These are phyloP conservation scores for Gilbertella persicaria DNA, from an alignment of 371 early-diverging fungal species.

Conservation along the genomic window DNA sequence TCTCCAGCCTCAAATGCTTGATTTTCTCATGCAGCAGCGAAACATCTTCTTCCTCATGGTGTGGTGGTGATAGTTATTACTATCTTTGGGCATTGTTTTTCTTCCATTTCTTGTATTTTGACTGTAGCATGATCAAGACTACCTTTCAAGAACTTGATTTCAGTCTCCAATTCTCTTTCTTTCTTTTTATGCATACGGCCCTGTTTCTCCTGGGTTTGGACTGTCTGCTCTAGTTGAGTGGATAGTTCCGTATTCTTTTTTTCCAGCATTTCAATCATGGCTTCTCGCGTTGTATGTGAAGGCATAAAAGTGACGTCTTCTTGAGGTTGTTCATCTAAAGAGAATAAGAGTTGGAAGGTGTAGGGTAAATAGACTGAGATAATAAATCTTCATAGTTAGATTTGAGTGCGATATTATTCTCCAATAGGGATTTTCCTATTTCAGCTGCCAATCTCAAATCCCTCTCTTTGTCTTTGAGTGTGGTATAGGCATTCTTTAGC, in stretches of 20 bases:
- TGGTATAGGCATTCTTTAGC: constrained; percentile 27
- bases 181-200: constrained; percentile 17
- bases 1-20: constrained; percentile 23
- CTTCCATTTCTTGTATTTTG: constrained; percentile 28
- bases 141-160: constrained; percentile 19
- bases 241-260: constrained; percentile 22
- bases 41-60: neutral
- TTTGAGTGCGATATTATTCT: constrained; percentile 46
- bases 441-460: constrained; percentile 51
- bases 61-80: neutral
- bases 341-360: constrained; percentile 18
- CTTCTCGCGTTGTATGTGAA: constrained; percentile 20
- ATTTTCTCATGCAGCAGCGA: constrained; percentile 10
- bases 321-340: constrained; percentile 6
- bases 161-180: constrained; percentile 16
- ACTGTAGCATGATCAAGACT: constrained; percentile 24
- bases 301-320: constrained; percentile 19
- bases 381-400: constrained; percentile 46
- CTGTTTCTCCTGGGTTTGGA: constrained; percentile 11
- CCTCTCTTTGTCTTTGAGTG: constrained; percentile 31
- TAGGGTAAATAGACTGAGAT: constrained; percentile 24
- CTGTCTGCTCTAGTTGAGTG: constrained; percentile 13
- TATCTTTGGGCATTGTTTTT: constrained; percentile 16
- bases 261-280: constrained; percentile 28
- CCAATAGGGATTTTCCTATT: constrained; percentile 51